Evolutionary conservation across 169 alveolate species (phyloP), one percentile per base, ranked within the genome.

Genomic region (Cryptosporidium tyzzeri): DNA sequence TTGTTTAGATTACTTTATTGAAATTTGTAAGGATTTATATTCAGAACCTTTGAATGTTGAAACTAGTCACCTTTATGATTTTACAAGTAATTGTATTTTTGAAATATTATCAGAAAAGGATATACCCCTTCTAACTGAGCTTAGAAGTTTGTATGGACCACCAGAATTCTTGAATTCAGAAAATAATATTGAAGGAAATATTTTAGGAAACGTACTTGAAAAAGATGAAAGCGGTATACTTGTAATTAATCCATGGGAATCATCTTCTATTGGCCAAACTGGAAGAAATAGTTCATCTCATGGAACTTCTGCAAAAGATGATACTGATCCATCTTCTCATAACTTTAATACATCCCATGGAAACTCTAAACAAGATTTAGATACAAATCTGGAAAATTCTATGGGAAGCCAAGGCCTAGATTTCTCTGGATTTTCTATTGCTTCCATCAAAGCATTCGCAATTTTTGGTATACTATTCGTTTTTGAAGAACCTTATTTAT

Each of bases 171-270:
- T 80, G 55, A 70, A 65, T 29, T 41, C 80, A 23, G 89, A 61
- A 26, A 61, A 41, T 23, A 53, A 26, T 18, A 67, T 61, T 26
- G 89, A 65, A n/a, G 41, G 70, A 9, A 45, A 39, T 48, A 61
- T 62, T 29, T 45, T 80, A 33, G 86, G 86, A 21, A 59, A 50
- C 44, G 35, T 80, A 44, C 35, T 80, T 1, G 89, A 59, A 31
- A 80, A 80, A 45, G 89, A 80, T 33, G 89, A 80, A 16, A 80
- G 89, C 23, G 89, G 89, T 2, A 62, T 62, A 16, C 50, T 65
- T 21, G 8, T 80, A 29, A 18, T 80, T 45, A 59, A 80, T 80
- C 86, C 86, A 4, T 80, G 89, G 89, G 89, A 80, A 1, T 26
- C 67, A 21, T 9, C 67, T 41, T 41, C 48, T 41, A 0, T 3